Conservation (phyloP, 2,329 filamentous ascomycete genomes). For the Leptographium wingfieldii region DNA sequence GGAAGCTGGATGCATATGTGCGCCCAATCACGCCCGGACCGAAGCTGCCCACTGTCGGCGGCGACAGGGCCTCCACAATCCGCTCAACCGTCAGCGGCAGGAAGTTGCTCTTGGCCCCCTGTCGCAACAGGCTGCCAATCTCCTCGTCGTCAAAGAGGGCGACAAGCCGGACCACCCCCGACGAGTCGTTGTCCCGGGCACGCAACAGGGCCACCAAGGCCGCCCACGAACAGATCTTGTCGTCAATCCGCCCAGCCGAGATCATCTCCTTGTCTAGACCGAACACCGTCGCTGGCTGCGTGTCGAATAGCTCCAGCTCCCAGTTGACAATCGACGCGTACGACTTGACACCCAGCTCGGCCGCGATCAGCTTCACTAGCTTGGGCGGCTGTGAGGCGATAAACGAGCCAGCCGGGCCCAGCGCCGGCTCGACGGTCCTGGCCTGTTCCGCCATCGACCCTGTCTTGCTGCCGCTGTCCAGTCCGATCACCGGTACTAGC, state of each 20-base stretch:
- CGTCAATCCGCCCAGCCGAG: slow-evolving; percentile 88
- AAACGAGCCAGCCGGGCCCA: slow-evolving; percentile 61
- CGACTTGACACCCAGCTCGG: slow-evolving; percentile 61
- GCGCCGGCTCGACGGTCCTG: slow-evolving; percentile 21
- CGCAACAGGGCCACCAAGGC: slow-evolving; percentile 74
- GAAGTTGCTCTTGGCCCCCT: slow-evolving; percentile 85
- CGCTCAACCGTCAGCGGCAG: slow-evolving; percentile 71
- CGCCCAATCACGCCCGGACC: slow-evolving; percentile 56
- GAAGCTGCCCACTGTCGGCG: slow-evolving; percentile 20
- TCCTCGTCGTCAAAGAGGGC: slow-evolving; percentile 97
- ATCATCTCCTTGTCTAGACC: slow-evolving; percentile 90
- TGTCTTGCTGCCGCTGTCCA: slow-evolving; percentile 55
- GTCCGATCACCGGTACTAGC: slow-evolving; percentile 84
- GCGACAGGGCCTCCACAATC: slow-evolving; percentile 55
- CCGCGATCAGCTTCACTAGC: slow-evolving; percentile 71
- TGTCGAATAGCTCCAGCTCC: slow-evolving; percentile 93
- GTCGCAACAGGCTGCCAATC: slow-evolving; percentile 79
- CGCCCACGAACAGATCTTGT: slow-evolving; percentile 93
- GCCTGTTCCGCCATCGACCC: slow-evolving; percentile 17
- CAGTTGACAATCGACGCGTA: slow-evolving; percentile 76
- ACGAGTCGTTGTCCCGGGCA: slow-evolving; percentile 40
- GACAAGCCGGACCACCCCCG: slow-evolving; percentile 72
- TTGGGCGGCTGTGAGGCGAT: slow-evolving; percentile 71
- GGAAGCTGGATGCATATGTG: slow-evolving; percentile 84
- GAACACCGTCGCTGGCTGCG: slow-evolving; percentile 69